Evolutionary conservation across 1,284 basidiomycete species (phyloP).

Genomic region (Pterulicium gracile): DNA sequence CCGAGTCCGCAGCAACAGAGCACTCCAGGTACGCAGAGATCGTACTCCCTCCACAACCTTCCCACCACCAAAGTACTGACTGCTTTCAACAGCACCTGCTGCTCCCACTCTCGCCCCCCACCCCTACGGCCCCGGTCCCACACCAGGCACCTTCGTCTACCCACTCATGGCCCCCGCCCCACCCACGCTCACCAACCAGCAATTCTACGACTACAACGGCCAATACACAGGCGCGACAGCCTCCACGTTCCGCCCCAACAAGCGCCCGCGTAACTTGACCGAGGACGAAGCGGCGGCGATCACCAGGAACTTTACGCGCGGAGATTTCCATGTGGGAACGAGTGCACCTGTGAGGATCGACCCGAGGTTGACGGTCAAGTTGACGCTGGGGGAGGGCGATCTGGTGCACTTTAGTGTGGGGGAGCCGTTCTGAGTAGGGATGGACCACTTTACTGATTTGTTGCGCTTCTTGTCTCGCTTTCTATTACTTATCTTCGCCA

Average conservation of each 20-base stretch:
- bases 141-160: background rate
- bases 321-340: constrained; percentile 67
- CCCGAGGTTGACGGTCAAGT: constrained; percentile 59
- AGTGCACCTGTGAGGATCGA: constrained; percentile 72
- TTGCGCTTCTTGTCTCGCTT: background rate
- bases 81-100: constrained; percentile 8
- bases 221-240: constrained; percentile 52
- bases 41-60: constrained; percentile 6
- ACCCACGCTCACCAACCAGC: constrained; percentile 49
- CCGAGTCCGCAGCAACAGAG: constrained; percentile 37
- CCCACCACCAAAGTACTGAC: constrained; percentile 7
- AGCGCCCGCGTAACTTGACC: constrained; percentile 63
- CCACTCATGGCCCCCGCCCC: constrained; percentile 27
- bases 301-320: constrained; percentile 65
- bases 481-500: background rate
- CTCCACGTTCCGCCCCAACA: constrained; percentile 62
- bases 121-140: constrained; percentile 13
- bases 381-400: constrained; percentile 69
- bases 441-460: background rate
- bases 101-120: constrained; percentile 20
- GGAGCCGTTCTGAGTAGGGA: constrained; percentile 32
- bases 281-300: constrained; percentile 73
- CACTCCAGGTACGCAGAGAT: constrained; percentile 28
- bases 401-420: constrained; percentile 71
- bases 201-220: constrained; percentile 70